phyloP scores from a whole-genome alignment of 176 grass and related monocot genomes.

The Eleusine indica region DNA sequence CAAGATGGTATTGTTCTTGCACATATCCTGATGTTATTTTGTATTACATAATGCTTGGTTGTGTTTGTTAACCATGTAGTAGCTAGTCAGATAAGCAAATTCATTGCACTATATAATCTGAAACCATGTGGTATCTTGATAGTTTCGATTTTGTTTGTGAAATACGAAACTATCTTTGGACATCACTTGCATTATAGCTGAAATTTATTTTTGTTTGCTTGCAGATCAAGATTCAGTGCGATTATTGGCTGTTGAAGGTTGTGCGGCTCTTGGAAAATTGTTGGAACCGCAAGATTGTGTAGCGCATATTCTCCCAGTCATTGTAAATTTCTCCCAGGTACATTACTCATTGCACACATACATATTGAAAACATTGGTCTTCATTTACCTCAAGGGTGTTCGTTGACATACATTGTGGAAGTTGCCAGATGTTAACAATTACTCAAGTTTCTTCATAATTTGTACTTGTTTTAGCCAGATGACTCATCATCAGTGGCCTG shows the following conservation, averaged over 20 bases:
- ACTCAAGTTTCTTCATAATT: conserved; percentile 3
- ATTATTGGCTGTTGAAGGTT: conserved; percentile 93
- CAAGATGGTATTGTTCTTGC: conserved; percentile 73
- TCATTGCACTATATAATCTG: not conserved
- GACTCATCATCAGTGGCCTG: not conserved
- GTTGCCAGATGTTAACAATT: conserved; percentile 6
- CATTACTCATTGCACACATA: not conserved
- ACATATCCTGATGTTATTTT: not conserved
- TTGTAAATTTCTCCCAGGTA: conserved; percentile 93
- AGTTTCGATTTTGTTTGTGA: not conserved
- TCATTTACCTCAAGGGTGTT: not conserved
- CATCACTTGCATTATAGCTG: not conserved
- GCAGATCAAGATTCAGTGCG: conserved; percentile 97
- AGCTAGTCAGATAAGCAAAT: not conserved
- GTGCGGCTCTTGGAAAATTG: conserved; percentile 90
- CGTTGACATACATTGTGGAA: not conserved
- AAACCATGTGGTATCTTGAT: not conserved
- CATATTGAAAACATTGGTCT: not conserved
- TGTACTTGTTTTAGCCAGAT: not conserved
- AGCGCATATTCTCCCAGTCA: conserved; percentile 84
- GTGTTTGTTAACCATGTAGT: not conserved
- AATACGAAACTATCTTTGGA: not conserved
- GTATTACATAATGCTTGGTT: conserved; percentile 9
- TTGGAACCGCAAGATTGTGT: conserved; percentile 94
- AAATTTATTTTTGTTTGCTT: conserved; percentile 34